Evolutionary conservation across 495 filamentous ascomycete genomes (phyloP), one percentile per base, ranked within the genome.

Genomic region (Penicillium herquei): DNA sequence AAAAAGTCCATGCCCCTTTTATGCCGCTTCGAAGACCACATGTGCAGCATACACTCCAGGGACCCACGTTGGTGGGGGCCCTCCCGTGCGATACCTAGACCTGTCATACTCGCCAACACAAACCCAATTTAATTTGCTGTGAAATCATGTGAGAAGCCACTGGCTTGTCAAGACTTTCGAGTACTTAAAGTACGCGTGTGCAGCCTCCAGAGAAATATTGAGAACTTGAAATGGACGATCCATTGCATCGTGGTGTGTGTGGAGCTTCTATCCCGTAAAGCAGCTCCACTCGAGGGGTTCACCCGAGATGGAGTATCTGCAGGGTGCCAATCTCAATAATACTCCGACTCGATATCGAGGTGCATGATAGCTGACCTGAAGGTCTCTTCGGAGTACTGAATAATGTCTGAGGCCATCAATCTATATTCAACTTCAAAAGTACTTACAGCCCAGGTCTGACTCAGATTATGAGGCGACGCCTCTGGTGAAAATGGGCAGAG

Each of bases 321-420:
- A 62, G 39, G 54, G 49, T 51, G 53, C 49, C 63, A 57, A 59
- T 62, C 59, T 57, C 56, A 59, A 62, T 51, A 41, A 52, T 41
- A 8, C 34, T 7, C 43, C 43, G 43, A 57, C 51, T 51, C 46
- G 54, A 53, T 35, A 48, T 49, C 32, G 33, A 17, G 3, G 31
- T 51, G 12, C 52, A 32, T 47, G 21, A 10, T 44, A 21, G 16
- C 17, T 1, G 26, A 10, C 7, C 26, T 44, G 18, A 11, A 11
- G 16, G 14, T 17, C 42, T 21, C 4, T 26, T 4, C 21, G 1
- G 2, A 26, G 12, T 30, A n/a, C 21, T 26, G 2, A 26, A 13
- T 30, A n/a, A 42, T 17, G 4, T 17, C 16, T 26, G 21, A 26
- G 5, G 14, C 39, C n/a, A 8, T 41, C 13, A 8, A 46, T 46